A percentile compares a stretch with the other conserved stretches of the same genome.
These are phyloP conservation scores for Lanzia echinophila DNA, from an alignment of 2,329 filamentous ascomycete genomes.

Conservation along the genomic window DNA sequence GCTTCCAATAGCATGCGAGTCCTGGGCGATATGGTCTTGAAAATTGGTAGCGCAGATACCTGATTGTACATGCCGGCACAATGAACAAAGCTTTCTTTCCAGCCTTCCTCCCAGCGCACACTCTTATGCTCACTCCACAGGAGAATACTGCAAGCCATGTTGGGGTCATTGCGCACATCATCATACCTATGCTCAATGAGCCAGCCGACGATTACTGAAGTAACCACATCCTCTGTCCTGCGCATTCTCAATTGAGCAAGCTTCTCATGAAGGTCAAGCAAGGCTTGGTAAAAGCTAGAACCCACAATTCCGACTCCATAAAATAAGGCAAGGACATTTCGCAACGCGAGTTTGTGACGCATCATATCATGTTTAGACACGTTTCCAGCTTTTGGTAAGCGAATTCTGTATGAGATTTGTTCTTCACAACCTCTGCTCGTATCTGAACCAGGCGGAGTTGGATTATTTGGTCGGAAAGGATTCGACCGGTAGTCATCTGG, in stretches of 20 bases:
- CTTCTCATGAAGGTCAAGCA: constrained; percentile 55
- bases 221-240: constrained; percentile 35
- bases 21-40: constrained; percentile 50
- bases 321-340: constrained; percentile 62
- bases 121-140: constrained; percentile 58
- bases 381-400: constrained; percentile 51
- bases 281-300: constrained; percentile 53
- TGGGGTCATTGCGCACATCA: constrained; percentile 55
- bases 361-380: constrained; percentile 42
- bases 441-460: constrained; percentile 2
- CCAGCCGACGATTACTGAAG: constrained; percentile 47
- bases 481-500: not conserved
- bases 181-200: constrained; percentile 53
- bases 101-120: constrained; percentile 58
- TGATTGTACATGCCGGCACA: constrained; percentile 54
- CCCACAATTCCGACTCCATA: constrained; percentile 61
- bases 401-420: constrained; percentile 55
- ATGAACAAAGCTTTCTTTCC: constrained; percentile 61
- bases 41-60: constrained; percentile 50
- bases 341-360: constrained; percentile 57
- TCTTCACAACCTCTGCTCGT: constrained; percentile 7
- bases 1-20: constrained; percentile 57
- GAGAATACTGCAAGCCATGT: constrained; percentile 53
- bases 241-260: constrained; percentile 51
- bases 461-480: not conserved